These are phyloP conservation scores for Candida piceae DNA, from an alignment of 805 yeast genomes.

Conservation along the genomic window DNA sequence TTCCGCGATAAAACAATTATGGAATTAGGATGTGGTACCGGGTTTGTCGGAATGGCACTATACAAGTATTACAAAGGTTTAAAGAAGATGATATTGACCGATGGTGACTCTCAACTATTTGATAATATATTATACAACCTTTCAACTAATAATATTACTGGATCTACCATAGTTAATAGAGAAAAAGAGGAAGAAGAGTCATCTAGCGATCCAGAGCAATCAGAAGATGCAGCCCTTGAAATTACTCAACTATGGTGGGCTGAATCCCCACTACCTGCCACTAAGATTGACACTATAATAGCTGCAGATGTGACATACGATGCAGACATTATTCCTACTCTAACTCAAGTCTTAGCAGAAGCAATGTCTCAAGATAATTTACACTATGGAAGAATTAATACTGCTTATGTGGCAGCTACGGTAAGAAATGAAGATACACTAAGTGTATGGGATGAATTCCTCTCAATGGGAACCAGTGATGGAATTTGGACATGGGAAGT, in stretches of 20 bases:
- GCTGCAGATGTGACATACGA: conserved; percentile 94
- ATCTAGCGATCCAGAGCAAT: too few relatives aligned
- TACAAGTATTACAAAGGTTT: conserved; percentile 21
- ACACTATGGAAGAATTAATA: conserved; percentile 14
- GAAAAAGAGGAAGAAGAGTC: conserved; percentile 21
- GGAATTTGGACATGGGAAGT: conserved; percentile 25
- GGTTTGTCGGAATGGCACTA: conserved; percentile 58
- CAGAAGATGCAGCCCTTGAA: background rate
- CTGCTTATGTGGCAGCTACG: conserved; percentile 60
- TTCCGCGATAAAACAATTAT: conserved; percentile 35
- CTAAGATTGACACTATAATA: conserved; percentile 44
- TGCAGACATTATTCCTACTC: conserved; percentile 46
- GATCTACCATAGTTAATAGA: conserved; percentile 10
- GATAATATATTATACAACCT: conserved; percentile 43
- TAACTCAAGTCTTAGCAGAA: conserved; percentile 46
- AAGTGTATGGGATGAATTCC: conserved; percentile 34
- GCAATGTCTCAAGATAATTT: conserved; percentile 23
- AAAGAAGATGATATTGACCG: conserved; percentile 45
- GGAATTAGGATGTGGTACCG: conserved; percentile 91
- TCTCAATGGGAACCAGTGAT: conserved; percentile 25
- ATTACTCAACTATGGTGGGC: conserved; percentile 57
- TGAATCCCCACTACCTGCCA: conserved; percentile 35
- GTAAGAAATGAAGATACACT: conserved; percentile 57
- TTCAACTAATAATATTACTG: conserved; percentile 33
- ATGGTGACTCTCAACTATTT: conserved; percentile 58